These are phyloP conservation scores for Prunus mira DNA, from an alignment of 306 rosid genomes.

Conservation along the genomic window DNA sequence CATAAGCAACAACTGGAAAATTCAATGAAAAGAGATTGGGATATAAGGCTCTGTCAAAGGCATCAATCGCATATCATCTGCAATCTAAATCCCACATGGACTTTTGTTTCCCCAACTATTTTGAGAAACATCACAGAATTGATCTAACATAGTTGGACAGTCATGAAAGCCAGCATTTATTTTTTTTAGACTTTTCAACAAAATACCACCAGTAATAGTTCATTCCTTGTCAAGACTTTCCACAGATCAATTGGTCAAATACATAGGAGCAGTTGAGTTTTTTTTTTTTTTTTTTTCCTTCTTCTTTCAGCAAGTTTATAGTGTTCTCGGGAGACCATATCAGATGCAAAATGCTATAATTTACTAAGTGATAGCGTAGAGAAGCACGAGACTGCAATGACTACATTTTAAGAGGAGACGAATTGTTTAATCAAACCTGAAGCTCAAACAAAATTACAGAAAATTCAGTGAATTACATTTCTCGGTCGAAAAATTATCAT, in stretches of 20 bases:
- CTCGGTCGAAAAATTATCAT: neutral
- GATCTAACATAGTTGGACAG: neutral
- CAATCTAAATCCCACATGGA: constrained; percentile 14
- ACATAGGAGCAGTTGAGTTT: neutral
- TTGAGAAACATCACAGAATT: neutral
- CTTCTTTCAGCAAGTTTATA: neutral
- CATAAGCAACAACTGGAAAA: neutral
- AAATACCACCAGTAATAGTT: constrained; percentile 17
- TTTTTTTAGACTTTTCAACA: neutral
- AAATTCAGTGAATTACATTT: constrained; percentile 3
- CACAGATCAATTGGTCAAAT: constrained; percentile 24
- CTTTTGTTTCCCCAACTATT: constrained; percentile 3
- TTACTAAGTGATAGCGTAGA: neutral
- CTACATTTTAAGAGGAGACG: neutral
- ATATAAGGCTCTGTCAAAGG: constrained; percentile 6
- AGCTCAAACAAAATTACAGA: neutral
- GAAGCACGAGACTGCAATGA: neutral
- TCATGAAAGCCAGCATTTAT: neutral
- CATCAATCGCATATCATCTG: constrained; percentile 7
- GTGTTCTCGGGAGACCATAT: constrained; percentile 5
- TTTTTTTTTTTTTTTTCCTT: neutral
- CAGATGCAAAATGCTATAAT: neutral
- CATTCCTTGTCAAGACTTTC: neutral
- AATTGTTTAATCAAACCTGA: neutral
- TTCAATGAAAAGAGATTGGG: neutral